These are phyloP conservation scores for Capsicum pubescens DNA, from an alignment of 257 asterid genomes.

Conservation along the genomic window DNA sequence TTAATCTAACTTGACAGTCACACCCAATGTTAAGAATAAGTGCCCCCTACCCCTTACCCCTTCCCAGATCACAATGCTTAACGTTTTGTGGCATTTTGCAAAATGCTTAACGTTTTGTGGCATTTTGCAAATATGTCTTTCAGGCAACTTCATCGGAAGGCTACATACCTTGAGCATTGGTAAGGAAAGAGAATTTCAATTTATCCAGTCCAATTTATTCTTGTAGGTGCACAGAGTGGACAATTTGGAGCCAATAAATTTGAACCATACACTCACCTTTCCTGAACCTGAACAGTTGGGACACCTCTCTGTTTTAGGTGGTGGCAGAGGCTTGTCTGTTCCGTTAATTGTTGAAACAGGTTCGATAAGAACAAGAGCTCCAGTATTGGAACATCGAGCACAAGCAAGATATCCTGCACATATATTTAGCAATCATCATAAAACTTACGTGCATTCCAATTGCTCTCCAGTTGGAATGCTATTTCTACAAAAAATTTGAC, in stretches of 20 bases:
- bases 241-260: not conserved
- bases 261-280: constrained; percentile 59
- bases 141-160: not conserved
- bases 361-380: constrained; percentile 75
- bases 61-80: not conserved
- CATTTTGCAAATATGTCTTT: not conserved
- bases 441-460: constrained; percentile 34
- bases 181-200: not conserved
- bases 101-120: not conserved
- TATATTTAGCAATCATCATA: constrained; percentile 26
- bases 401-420: constrained; percentile 91
- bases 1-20: not conserved
- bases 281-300: constrained; percentile 93
- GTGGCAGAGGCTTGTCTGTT: constrained; percentile 58
- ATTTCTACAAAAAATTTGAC: not conserved
- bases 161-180: not conserved
- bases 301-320: constrained; percentile 85
- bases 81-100: not conserved
- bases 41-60: not conserved
- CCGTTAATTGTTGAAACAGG: constrained; percentile 65
- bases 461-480: not conserved
- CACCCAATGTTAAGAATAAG: not conserved
- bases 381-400: constrained; percentile 90
- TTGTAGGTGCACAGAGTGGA: not conserved
- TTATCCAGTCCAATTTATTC: not conserved